Evolutionary conservation across 495 filamentous ascomycete genomes (phyloP).

Genomic region (Corynascus novoguineensis): DNA sequence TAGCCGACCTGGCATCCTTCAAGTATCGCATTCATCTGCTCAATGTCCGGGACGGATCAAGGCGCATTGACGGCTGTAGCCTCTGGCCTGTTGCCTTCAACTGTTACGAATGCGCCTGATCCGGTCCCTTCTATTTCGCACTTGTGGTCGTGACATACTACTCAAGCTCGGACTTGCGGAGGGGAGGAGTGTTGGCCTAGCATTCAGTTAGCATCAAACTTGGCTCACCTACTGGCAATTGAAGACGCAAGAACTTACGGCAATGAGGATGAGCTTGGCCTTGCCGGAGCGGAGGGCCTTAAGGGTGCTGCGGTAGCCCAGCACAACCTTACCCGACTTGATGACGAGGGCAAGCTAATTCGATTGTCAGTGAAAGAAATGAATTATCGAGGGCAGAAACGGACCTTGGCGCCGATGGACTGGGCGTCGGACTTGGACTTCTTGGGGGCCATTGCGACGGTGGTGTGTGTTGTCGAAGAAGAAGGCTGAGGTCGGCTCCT

Average conservation of each 20-base stretch:
- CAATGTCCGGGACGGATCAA: neutral
- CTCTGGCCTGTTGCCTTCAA: neutral
- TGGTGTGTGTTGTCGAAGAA: constrained; percentile 13
- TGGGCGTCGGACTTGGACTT: constrained; percentile 90
- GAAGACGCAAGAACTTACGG: constrained; percentile 26
- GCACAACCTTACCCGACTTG: constrained; percentile 78
- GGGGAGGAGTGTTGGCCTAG: constrained; percentile 90
- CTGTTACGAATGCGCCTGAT: neutral
- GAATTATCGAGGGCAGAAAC: neutral
- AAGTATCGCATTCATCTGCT: neutral
- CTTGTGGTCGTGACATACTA: constrained; percentile 25
- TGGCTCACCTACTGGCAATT: neutral
- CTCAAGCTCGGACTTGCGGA: constrained; percentile 92
- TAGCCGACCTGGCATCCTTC: constrained; percentile 20
- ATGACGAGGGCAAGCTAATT: constrained; percentile 75
- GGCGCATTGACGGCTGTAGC: neutral
- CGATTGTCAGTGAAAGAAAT: constrained; percentile 3
- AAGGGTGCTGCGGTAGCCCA: constrained; percentile 94
- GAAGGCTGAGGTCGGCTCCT: constrained; percentile 9
- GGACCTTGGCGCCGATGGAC: constrained; percentile 72
- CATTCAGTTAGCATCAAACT: constrained; percentile 41
- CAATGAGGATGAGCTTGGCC: constrained; percentile 62
- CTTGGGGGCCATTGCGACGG: constrained; percentile 75
- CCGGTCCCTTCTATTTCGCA: neutral
- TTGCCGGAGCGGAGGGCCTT: constrained; percentile 88